Conservation (phyloP, 2,329 filamentous ascomycete species). For the Berkeleyomyces basicola region DNA sequence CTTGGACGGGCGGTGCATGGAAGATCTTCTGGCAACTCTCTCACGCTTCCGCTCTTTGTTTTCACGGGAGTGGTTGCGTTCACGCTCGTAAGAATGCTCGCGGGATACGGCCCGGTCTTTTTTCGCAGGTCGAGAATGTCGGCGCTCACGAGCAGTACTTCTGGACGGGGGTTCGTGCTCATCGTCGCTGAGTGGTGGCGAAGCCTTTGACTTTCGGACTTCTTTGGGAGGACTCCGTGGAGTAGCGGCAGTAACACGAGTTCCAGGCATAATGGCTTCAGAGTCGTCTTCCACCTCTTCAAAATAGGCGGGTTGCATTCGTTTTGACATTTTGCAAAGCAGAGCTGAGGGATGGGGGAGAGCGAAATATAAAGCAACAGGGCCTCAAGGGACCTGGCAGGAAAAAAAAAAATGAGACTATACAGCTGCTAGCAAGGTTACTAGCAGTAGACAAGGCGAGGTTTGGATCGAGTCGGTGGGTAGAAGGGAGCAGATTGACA, state of each 20-base stretch:
- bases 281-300: conserved; percentile 14
- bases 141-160: conserved; percentile 2
- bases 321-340: conserved; percentile 4
- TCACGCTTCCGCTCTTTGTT: conserved; percentile 6
- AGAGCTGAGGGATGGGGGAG: not conserved
- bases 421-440: not conserved
- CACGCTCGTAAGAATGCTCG: conserved; percentile 10
- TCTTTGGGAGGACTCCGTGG: conserved; percentile 9
- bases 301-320: conserved; percentile 12
- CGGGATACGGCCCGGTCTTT: conserved; percentile 1
- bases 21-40: conserved; percentile 5
- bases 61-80: conserved; percentile 5
- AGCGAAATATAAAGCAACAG: not conserved
- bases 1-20: conserved; percentile 5
- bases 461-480: not conserved
- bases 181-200: conserved; percentile 4
- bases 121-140: not conserved
- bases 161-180: not conserved
- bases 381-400: not conserved
- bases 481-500: not conserved
- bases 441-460: not conserved
- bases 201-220: conserved; percentile 1
- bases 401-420: conserved; percentile 4
- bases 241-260: conserved; percentile 13
- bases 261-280: conserved; percentile 9